Percentiles rank a stretch among this genome's conserved stretches.
phyloP scores from a whole-genome alignment of 148 eudicot genomes.

The Amaranthus palmeri region DNA sequence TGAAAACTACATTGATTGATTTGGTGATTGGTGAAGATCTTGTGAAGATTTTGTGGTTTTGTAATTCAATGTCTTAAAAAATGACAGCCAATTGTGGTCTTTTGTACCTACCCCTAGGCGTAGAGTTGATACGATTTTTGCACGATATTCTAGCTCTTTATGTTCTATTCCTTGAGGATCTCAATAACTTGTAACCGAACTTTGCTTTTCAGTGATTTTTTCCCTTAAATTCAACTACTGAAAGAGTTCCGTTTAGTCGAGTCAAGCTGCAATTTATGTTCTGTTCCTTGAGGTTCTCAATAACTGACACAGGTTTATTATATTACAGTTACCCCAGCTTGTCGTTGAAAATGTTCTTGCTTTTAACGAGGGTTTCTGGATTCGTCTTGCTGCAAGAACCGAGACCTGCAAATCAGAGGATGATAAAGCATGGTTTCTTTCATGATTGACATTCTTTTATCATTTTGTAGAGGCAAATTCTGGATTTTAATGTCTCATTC shows the following conservation, averaged over 20 bases:
- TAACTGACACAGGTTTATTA: conserved; percentile 13
- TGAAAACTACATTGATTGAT: no score
- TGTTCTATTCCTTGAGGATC: no score
- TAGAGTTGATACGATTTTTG: no score
- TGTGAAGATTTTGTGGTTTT: no score
- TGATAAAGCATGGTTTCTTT: conserved; percentile 70
- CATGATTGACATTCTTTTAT: conserved; percentile 6
- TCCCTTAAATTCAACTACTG: background rate
- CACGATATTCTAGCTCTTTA: no score
- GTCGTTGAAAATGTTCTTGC: conserved; percentile 92
- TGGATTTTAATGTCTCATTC: background rate
- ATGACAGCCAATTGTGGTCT: no score
- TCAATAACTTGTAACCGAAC: no score
- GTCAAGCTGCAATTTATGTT: background rate
- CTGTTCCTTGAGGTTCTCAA: background rate
- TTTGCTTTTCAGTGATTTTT: background rate
- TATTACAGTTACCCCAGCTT: conserved; percentile 66
- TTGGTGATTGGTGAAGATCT: no score
- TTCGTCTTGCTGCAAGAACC: conserved; percentile 87
- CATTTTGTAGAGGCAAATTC: background rate
- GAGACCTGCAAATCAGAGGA: conserved; percentile 99
- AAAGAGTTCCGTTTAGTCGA: background rate
- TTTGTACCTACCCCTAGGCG: no score
- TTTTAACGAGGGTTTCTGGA: conserved; percentile 95
- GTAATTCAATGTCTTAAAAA: no score